Evolutionary conservation across 176 grass and related monocot genomes (phyloP).

Genomic region (Carex parvula): DNA sequence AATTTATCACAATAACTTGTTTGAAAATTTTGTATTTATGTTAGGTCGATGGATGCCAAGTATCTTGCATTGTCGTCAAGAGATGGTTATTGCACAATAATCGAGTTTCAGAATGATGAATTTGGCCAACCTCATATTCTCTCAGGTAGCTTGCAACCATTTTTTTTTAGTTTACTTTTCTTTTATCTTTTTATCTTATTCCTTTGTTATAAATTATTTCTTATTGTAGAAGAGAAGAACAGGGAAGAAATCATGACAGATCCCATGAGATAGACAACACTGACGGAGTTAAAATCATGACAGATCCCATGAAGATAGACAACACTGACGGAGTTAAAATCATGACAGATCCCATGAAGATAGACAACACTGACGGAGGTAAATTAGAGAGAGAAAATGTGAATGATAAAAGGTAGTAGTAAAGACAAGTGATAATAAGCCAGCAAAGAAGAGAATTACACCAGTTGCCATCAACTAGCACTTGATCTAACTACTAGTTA

Average conservation of each 20-base stretch:
- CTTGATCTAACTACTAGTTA: background rate
- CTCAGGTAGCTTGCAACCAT: constrained; percentile 41
- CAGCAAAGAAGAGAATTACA: constrained; percentile 43
- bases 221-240: constrained; percentile 37
- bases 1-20: background rate
- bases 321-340: background rate
- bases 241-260: constrained; percentile 34
- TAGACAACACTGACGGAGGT: constrained; percentile 31
- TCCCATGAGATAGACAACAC: constrained; percentile 48
- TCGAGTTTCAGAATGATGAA: constrained; percentile 88
- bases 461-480: constrained; percentile 42
- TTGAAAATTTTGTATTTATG: background rate
- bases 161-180: background rate
- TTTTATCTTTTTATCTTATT: background rate
- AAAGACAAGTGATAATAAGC: constrained; percentile 39
- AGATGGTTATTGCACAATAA: constrained; percentile 90
- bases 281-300: background rate
- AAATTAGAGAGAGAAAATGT: constrained; percentile 33
- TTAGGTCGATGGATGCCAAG: constrained; percentile 86
- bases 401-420: constrained; percentile 13
- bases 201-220: constrained; percentile 12
- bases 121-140: constrained; percentile 47
- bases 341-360: constrained; percentile 40
- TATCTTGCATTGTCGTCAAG: constrained; percentile 70
- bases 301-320: constrained; percentile 52